These are phyloP conservation scores for Solanum sparsipilum DNA, from an alignment of 257 asterid species.

Conservation along the genomic window DNA sequence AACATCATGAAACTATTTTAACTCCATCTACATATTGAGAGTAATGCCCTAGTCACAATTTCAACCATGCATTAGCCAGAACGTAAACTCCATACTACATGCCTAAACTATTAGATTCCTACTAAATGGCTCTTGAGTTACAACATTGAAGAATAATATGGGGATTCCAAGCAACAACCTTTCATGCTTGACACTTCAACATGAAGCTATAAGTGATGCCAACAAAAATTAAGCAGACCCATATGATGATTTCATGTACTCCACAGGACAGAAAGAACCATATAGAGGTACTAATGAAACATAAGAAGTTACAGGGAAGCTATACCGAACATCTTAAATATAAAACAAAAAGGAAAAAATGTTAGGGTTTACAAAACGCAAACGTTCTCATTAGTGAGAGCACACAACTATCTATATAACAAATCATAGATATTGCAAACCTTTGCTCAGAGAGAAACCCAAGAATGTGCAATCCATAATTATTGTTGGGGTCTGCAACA, in stretches of 20 bases:
- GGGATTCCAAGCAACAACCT: background rate
- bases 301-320: background rate
- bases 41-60: background rate
- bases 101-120: background rate
- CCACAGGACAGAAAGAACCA: background rate
- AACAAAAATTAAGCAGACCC: background rate
- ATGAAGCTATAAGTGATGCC: background rate
- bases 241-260: background rate
- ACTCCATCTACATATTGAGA: background rate
- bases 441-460: slow-evolving; percentile 75
- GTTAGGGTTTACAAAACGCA: background rate
- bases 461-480: slow-evolving; percentile 48
- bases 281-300: background rate
- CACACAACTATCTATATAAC: background rate
- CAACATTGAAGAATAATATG: background rate
- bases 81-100: background rate
- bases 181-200: background rate
- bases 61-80: background rate
- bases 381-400: background rate
- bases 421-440: slow-evolving; percentile 18
- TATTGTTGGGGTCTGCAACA: slow-evolving; percentile 33
- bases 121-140: background rate
- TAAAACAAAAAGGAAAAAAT: background rate
- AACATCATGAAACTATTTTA: background rate
- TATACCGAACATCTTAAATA: background rate